These are phyloP conservation scores for Dendrocalamus latiflorus DNA, from an alignment of 202 grass and related monocot species.

Conservation along the genomic window DNA sequence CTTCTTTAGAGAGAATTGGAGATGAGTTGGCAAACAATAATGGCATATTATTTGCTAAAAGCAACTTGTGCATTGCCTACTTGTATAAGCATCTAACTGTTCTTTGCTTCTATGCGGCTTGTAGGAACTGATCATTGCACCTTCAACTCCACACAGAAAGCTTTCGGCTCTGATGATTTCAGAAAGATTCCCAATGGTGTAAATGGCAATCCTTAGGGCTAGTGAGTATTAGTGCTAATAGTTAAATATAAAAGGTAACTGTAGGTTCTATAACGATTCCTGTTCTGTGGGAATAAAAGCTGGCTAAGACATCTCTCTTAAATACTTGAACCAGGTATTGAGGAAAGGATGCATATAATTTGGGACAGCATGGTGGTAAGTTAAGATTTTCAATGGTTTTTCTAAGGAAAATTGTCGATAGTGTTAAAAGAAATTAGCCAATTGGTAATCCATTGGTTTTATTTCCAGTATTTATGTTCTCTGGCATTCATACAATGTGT, in stretches of 20 bases:
- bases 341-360: constrained; percentile 94
- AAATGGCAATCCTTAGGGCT: constrained; percentile 55
- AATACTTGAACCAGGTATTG: constrained; percentile 52
- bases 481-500: constrained; percentile 27
- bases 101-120: constrained; percentile 53
- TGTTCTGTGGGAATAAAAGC: neutral
- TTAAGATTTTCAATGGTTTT: constrained; percentile 10
- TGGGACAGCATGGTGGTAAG: constrained; percentile 99
- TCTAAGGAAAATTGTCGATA: neutral
- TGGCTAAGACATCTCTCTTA: constrained; percentile 3
- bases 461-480: neutral
- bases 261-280: neutral
- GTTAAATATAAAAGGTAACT: neutral
- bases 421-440: neutral
- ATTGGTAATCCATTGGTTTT: neutral
- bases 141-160: constrained; percentile 97
- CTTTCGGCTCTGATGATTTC: constrained; percentile 85
- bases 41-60: neutral
- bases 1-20: neutral
- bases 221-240: neutral
- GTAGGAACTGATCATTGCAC: constrained; percentile 96
- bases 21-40: neutral
- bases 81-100: neutral
- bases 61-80: neutral
- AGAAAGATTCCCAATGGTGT: constrained; percentile 95